phyloP scores from a whole-genome alignment of 306 rosid species.

The Leucaena leucocephala region DNA sequence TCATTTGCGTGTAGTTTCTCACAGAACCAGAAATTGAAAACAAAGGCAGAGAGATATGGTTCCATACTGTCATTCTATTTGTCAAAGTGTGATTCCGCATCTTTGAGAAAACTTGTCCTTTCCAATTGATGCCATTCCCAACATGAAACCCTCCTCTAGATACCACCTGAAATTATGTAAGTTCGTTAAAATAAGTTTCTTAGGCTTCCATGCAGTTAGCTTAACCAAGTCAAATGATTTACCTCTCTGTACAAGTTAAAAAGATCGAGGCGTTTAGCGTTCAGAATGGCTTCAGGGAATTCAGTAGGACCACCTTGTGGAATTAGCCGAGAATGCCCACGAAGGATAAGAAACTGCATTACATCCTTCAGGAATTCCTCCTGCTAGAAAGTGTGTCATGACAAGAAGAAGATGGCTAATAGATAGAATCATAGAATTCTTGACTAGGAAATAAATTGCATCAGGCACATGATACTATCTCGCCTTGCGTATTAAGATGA shows the following conservation, averaged over 20 bases:
- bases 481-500: neutral
- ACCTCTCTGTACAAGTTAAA: constrained; percentile 97
- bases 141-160: constrained; percentile 99
- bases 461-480: constrained; percentile 3
- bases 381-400: constrained; percentile 41
- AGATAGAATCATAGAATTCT: constrained; percentile 6
- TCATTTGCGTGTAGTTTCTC: constrained; percentile 5
- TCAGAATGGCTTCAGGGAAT: constrained; percentile 95
- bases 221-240: constrained; percentile 25
- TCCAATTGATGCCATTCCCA: constrained; percentile 99
- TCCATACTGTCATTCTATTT: constrained; percentile 93
- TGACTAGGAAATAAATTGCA: constrained; percentile 15
- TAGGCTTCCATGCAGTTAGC: constrained; percentile 21
- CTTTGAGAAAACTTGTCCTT: constrained; percentile 98
- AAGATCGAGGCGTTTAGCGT: constrained; percentile 96
- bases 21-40: constrained; percentile 2
- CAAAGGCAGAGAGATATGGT: constrained; percentile 12
- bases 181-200: constrained; percentile 22
- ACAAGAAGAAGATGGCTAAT: constrained; percentile 1
- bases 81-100: constrained; percentile 95
- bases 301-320: constrained; percentile 90
- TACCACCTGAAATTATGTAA: constrained; percentile 68
- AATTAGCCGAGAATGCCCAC: constrained; percentile 88
- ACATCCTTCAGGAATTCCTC: constrained; percentile 94
- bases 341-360: constrained; percentile 86